Percentiles rank a stretch among this genome's conserved stretches.
Evolutionary conservation across 2,329 filamentous ascomycete genomes (phyloP).

Genomic region (Claviceps monticola): DNA sequence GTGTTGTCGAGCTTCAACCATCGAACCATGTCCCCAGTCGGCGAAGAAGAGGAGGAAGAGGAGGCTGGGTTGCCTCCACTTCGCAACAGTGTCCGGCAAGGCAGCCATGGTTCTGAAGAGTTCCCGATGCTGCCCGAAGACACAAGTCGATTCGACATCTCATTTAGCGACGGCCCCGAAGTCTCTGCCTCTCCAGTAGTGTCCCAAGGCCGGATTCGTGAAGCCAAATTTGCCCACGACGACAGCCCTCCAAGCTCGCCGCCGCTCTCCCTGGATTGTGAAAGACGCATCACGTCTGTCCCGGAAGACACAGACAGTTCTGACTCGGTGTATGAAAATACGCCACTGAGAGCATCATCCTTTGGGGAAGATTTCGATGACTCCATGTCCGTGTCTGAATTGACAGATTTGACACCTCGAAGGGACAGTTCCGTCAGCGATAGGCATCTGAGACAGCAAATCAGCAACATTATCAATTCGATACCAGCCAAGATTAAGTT

Average conservation of each 20-base stretch:
- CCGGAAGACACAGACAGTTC: conserved; percentile 20
- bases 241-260: conserved; percentile 37
- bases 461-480: conserved; percentile 61
- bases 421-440: conserved; percentile 32
- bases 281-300: conserved; percentile 20
- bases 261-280: conserved; percentile 15
- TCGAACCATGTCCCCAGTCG: conserved; percentile 9
- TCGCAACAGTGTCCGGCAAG: conserved; percentile 15
- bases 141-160: conserved; percentile 23
- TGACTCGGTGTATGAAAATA: conserved; percentile 22
- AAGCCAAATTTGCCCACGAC: conserved; percentile 22
- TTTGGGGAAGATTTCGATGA: conserved; percentile 35
- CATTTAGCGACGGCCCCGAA: conserved; percentile 30
- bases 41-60: conserved; percentile 13
- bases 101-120: conserved; percentile 21
- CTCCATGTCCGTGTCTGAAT: conserved; percentile 19
- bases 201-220: conserved; percentile 15
- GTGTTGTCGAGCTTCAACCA: conserved; percentile 4
- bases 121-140: conserved; percentile 25
- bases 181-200: conserved; percentile 28
- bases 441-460: conserved; percentile 65
- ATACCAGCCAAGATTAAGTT: conserved; percentile 72
- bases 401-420: conserved; percentile 12
- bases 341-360: conserved; percentile 29
- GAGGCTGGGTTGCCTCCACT: conserved; percentile 23